Conservation (phyloP, 257 asterid genomes). For the Thymus mandschuricus region DNA sequence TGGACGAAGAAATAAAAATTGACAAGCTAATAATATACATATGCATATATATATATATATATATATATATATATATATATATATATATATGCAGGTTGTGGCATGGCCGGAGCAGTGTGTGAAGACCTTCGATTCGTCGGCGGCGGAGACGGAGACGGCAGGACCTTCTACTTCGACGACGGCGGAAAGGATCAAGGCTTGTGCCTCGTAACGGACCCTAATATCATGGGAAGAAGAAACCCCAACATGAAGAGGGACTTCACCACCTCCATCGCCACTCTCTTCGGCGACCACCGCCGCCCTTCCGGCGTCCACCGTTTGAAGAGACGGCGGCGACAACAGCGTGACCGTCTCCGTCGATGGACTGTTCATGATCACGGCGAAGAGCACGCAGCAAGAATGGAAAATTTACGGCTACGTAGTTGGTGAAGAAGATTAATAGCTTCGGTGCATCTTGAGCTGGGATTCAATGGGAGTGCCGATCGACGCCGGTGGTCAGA, state of each 20-base stretch:
- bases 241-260: conserved; percentile 53
- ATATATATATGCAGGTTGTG: conserved; percentile 43
- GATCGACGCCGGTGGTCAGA: conserved; percentile 34
- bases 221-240: conserved; percentile 59
- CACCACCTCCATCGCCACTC: conserved; percentile 59
- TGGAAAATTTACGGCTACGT: conserved; percentile 53
- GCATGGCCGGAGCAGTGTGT: conserved; percentile 71
- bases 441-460: conserved; percentile 64
- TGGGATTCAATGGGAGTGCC: conserved; percentile 53
- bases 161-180: conserved; percentile 64
- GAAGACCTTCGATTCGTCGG: conserved; percentile 82
- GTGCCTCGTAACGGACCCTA: conserved; percentile 58
- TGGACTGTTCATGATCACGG: conserved; percentile 46
- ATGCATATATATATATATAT: too few species aligned
- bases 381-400: conserved; percentile 46
- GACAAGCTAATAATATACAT: too few species aligned
- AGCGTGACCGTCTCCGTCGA: conserved; percentile 39
- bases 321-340: conserved; percentile 44
- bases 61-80: background rate
- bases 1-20: too few species aligned
- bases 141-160: conserved; percentile 49
- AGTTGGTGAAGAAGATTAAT: conserved; percentile 43
- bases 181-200: conserved; percentile 56
- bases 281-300: conserved; percentile 45
- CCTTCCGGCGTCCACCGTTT: conserved; percentile 33